Base-by-base conservation (phyloP, 225 moss, liverwort and hornwort genomes). In the Bryum argenteum region DNA sequence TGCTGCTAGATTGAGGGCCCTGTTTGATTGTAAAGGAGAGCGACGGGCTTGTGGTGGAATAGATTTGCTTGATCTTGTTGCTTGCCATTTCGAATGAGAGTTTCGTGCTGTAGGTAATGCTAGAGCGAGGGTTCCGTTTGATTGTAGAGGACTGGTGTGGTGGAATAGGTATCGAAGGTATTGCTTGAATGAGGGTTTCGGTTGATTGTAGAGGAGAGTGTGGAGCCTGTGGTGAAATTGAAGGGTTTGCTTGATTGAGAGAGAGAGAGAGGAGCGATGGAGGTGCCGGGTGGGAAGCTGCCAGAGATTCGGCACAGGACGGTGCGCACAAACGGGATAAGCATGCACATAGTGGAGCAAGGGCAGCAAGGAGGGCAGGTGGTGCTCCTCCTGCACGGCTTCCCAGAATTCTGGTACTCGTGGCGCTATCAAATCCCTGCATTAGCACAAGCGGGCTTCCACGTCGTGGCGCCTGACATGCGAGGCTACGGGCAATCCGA, bases 361-460 rank as follows among this genome's bases (percentile, higher is more conserved):
- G 94, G 94, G 17, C 67, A 83, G 33, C 33, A 33, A 6, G 33
- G 33, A 15, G 90, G 86, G 2, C 89, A 90, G 10, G 47, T 83
- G 57, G 84, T 92, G 53, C 74, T 95, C 28, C 80, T 95, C 12
- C 70, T 95, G 9, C 95, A 95, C 63, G 95, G 95, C 14, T 92
- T 92, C 71, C 95, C 95, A 2, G 84, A 83, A 8, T 78, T 92
- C 22, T 95, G 95, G 95, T 92, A 89, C 59, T 71, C 73, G 9
- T 95, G 90, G 90, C 90, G 90, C 15, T 79, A 73, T 55, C 92
- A 92, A 57, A 89, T 92, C 23, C 79, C 89, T 0, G 87, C 69
- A 33, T 56, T 95, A 16, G 95, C 90, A 0, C 37, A 78, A 24
- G 92, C 87, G 50, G 92, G 92, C 40, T 95, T 82, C 50, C 92